Evolutionary conservation across 306 rosid genomes (phyloP).

Genomic region (Citrullus colocynthis): DNA sequence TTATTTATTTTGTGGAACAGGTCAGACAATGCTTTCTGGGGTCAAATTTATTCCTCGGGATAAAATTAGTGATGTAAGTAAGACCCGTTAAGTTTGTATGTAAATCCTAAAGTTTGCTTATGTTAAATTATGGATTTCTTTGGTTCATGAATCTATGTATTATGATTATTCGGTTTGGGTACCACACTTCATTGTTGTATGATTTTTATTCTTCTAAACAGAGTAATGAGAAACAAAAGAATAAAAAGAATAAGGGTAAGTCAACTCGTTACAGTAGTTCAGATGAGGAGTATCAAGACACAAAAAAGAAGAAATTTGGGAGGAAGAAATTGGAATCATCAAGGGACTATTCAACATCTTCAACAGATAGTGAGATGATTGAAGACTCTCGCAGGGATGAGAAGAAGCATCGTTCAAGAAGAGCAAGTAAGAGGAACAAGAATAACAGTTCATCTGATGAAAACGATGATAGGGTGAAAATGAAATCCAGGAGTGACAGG

Average conservation of each 20-base stretch:
- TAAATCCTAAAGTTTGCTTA: not conserved
- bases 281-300: conserved; percentile 33
- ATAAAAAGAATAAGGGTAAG: conserved; percentile 25
- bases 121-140: not conserved
- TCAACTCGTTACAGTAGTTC: conserved; percentile 37
- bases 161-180: not conserved
- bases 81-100: not conserved
- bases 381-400: conserved; percentile 13
- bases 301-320: conserved; percentile 31
- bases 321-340: conserved; percentile 71
- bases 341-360: conserved; percentile 32
- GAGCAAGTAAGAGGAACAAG: conserved; percentile 21
- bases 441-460: conserved; percentile 16
- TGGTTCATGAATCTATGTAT: not conserved
- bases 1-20: not conserved
- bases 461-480: conserved; percentile 18
- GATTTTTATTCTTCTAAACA: conserved; percentile 14
- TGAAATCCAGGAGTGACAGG: conserved; percentile 19
- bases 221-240: conserved; percentile 20
- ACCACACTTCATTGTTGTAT: not conserved
- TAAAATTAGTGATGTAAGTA: conserved; percentile 25
- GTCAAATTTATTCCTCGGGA: conserved; percentile 36
- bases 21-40: conserved; percentile 27
- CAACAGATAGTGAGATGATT: conserved; percentile 32
- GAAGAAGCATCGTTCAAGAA: conserved; percentile 26